Conservation (phyloP, 164 flowering plant species). For the Stephania japonica region DNA sequence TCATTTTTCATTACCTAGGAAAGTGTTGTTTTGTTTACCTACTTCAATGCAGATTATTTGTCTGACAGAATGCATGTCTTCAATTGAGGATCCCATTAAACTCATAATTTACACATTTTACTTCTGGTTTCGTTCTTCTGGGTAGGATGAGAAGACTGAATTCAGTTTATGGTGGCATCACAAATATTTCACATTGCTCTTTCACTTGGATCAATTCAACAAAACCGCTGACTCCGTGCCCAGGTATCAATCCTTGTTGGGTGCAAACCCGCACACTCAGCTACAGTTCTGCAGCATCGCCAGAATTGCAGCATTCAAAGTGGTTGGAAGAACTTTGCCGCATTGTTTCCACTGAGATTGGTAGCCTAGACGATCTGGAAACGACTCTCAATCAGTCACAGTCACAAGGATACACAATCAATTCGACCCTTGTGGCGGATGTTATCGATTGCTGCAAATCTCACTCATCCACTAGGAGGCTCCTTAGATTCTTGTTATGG, state of each 20-base stretch:
- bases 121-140: not conserved
- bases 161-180: not conserved
- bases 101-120: no score
- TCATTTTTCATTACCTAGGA: no score
- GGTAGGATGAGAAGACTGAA: conserved; percentile 1
- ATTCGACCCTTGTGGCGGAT: conserved; percentile 40
- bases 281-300: conserved; percentile 9
- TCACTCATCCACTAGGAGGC: conserved; percentile 53
- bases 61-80: no score
- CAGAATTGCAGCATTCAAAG: conserved; percentile 6
- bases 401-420: conserved; percentile 18
- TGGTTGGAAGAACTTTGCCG: conserved; percentile 33
- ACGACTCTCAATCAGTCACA: conserved; percentile 30
- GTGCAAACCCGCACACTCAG: not conserved
- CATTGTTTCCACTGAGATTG: conserved; percentile 39
- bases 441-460: conserved; percentile 45
- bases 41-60: no score
- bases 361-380: conserved; percentile 67
- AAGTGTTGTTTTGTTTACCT: no score
- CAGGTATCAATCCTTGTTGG: not conserved
- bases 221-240: not conserved
- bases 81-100: no score
- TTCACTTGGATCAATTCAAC: not conserved
- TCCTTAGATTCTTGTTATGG: conserved; percentile 75
- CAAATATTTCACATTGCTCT: not conserved